These are phyloP conservation scores for Rhodocollybia butyracea DNA, from an alignment of 768 basidiomycete species.

Conservation along the genomic window DNA sequence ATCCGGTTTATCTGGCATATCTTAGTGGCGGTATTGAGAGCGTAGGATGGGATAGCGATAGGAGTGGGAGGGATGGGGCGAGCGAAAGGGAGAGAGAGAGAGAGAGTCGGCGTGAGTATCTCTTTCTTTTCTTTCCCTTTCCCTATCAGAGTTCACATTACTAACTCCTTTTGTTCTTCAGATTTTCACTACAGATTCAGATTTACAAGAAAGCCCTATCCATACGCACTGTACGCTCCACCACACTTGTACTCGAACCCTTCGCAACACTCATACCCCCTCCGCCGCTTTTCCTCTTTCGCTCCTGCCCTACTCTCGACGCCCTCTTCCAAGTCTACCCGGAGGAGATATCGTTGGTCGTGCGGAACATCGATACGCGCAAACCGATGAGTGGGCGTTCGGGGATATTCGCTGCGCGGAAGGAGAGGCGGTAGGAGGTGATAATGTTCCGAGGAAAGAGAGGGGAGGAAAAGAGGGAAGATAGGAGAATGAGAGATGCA, in stretches of 20 bases:
- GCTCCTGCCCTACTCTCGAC: no score
- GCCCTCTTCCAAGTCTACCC: conserved; percentile 27
- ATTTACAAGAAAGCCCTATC: no score
- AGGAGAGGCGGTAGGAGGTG: no score
- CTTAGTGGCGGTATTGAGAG: conserved; percentile 15
- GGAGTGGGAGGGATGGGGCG: not conserved
- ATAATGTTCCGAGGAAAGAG: no score
- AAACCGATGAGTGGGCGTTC: conserved; percentile 54
- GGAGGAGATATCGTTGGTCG: conserved; percentile 75
- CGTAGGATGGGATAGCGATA: not conserved
- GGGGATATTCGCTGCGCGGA: conserved; percentile 24
- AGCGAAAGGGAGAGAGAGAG: not conserved
- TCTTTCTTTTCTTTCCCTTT: no score
- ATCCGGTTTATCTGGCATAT: not conserved
- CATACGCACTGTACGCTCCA: no score
- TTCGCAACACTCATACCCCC: not conserved
- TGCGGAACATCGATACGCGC: conserved; percentile 71
- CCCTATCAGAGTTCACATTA: no score
- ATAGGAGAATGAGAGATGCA: no score
- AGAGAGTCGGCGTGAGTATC: not conserved
- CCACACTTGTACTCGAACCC: no score
- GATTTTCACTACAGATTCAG: no score
- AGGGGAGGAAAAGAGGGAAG: no score
- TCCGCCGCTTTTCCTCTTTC: not conserved
- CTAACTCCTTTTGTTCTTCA: no score